These are phyloP conservation scores for Monotropa hypopitys DNA, from an alignment of 179 eudicot species.

Conservation along the genomic window DNA sequence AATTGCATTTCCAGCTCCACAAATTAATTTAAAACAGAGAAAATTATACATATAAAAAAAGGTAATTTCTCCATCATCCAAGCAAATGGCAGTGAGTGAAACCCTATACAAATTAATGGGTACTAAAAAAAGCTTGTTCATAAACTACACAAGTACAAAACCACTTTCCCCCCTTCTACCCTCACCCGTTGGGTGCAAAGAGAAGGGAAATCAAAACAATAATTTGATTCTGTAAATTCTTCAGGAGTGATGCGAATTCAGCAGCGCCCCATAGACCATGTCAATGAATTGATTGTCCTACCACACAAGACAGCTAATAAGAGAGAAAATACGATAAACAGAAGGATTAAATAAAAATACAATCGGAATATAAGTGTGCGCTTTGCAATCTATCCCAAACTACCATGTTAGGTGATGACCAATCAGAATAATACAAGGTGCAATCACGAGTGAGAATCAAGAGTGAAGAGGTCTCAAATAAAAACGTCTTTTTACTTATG, in stretches of 20 bases:
- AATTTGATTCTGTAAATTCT: neutral
- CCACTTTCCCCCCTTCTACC: neutral
- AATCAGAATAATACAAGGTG: neutral
- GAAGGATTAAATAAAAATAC: neutral
- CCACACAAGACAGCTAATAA: neutral
- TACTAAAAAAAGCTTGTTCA: neutral
- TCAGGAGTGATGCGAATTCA: conserved; percentile 48
- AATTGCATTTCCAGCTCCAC: neutral
- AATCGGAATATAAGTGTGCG: neutral
- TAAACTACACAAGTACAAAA: conserved; percentile 1
- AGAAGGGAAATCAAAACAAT: neutral
- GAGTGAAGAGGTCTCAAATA: neutral
- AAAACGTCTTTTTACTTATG: too few species aligned
- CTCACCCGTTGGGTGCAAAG: neutral
- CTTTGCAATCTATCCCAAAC: neutral
- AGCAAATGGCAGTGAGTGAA: neutral
- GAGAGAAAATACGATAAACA: neutral
- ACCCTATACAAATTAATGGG: conserved; percentile 1
- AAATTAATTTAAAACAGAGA: neutral
- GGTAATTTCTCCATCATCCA: neutral
- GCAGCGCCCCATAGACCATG: conserved; percentile 53
- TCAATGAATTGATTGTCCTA: conserved; percentile 81
- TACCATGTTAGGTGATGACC: neutral
- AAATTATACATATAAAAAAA: neutral
- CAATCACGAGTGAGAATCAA: neutral